Evolutionary conservation across 495 filamentous ascomycete species (phyloP).

Genomic region (Annulohypoxylon nitens): DNA sequence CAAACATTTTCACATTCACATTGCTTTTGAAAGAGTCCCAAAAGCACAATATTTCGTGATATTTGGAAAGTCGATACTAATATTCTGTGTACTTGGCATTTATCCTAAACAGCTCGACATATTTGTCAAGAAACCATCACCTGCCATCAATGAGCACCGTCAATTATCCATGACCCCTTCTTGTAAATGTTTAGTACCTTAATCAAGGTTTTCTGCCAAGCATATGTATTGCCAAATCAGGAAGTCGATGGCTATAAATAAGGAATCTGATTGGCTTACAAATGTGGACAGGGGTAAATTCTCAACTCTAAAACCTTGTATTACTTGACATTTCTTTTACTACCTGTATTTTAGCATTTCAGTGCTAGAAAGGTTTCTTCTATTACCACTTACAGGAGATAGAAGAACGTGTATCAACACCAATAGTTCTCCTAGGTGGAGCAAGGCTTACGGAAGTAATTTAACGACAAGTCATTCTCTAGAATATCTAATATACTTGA

Average conservation of each 20-base stretch:
- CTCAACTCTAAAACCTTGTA: neutral
- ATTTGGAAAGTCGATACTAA: too few relatives aligned
- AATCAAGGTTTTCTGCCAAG: neutral
- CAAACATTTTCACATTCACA: too few relatives aligned
- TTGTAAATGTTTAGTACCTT: neutral
- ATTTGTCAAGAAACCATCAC: too few relatives aligned
- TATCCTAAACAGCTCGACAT: too few relatives aligned
- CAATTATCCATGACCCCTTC: neutral
- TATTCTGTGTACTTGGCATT: too few relatives aligned
- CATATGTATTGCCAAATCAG: neutral
- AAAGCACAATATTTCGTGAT: too few relatives aligned
- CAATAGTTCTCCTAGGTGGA: neutral
- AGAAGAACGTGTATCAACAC: neutral
- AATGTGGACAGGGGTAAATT: neutral
- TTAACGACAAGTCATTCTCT: neutral
- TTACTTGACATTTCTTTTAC: neutral
- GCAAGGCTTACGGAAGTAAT: neutral
- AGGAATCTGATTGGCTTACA: conserved; percentile 1
- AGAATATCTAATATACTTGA: too few relatives aligned
- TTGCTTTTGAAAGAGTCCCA: too few relatives aligned
- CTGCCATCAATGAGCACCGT: neutral
- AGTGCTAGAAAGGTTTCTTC: neutral
- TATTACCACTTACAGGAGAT: too few relatives aligned
- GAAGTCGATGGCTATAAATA: neutral
- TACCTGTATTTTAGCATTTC: neutral